Conservation (phyloP, 768 basidiomycete species). For the Termitomyces sp. region DNA sequence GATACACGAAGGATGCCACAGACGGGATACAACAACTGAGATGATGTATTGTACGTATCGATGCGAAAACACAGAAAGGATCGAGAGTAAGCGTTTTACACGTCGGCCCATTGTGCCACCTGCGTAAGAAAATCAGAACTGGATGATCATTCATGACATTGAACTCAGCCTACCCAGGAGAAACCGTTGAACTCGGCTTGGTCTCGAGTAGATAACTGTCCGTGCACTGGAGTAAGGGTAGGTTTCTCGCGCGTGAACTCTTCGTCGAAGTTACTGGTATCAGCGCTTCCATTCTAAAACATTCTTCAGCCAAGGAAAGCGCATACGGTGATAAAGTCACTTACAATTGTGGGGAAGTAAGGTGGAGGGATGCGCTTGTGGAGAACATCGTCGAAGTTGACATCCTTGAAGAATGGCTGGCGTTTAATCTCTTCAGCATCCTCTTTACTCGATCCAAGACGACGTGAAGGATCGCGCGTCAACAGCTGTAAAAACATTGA, state of each 20-base stretch:
- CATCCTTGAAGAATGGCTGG: conserved; percentile 98
- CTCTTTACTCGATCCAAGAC: conserved; percentile 86
- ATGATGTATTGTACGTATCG: conserved; percentile 16
- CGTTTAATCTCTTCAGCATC: conserved; percentile 98
- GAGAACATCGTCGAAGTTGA: conserved; percentile 94
- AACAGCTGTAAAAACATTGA: conserved; percentile 54
- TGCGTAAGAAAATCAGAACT: conserved; percentile 11
- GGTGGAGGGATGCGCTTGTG: conserved; percentile 96
- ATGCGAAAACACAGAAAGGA: conserved; percentile 18
- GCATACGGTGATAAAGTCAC: conserved; percentile 21
- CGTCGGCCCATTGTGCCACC: conserved; percentile 61
- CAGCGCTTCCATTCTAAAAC: conserved; percentile 72
- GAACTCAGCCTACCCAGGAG: conserved; percentile 67
- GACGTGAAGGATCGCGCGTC: conserved; percentile 86
- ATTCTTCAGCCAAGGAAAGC: not conserved
- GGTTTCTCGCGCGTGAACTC: conserved; percentile 98
- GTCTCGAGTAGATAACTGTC: conserved; percentile 83
- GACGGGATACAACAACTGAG: conserved; percentile 15
- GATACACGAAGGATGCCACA: conserved; percentile 28
- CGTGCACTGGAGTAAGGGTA: conserved; percentile 95
- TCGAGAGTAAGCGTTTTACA: conserved; percentile 30
- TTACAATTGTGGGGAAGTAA: conserved; percentile 93
- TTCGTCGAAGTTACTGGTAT: conserved; percentile 93
- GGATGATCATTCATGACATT: not conserved
- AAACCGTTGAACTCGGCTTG: conserved; percentile 97